A percentile compares a stretch with the other conserved stretches of the same genome.
phyloP scores from a whole-genome alignment of 345 rosid genomes.

The Eucalyptus regnans region DNA sequence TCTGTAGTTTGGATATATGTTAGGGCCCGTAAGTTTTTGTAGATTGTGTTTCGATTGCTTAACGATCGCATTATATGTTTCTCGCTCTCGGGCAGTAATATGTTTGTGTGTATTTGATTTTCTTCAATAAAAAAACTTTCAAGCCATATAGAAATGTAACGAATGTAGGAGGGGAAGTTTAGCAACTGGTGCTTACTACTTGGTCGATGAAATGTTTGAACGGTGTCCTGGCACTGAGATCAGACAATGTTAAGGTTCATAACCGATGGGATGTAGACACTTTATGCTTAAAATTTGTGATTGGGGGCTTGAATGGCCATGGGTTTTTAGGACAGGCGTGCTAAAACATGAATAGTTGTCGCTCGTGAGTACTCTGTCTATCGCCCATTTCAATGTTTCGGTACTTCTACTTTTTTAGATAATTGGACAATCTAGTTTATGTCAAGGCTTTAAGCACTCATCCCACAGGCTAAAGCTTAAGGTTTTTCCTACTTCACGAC shows the following conservation, averaged over 20 bases:
- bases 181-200: neutral
- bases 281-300: neutral
- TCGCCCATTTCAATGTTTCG: neutral
- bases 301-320: neutral
- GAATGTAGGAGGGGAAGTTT: neutral
- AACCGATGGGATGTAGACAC: neutral
- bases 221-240: neutral
- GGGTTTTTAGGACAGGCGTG: neutral
- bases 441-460: neutral
- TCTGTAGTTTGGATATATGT: neutral
- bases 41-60: neutral
- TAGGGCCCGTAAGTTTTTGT: neutral
- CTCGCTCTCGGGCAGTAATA: neutral
- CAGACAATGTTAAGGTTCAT: neutral
- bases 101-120: neutral
- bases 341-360: neutral
- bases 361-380: neutral
- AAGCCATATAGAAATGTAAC: neutral
- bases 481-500: neutral
- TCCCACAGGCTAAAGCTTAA: neutral
- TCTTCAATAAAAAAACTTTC: neutral
- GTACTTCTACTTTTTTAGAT: neutral
- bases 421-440: neutral
- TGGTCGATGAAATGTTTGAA: neutral
- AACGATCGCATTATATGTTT: neutral